A percentile compares a stretch with the other conserved stretches of the same genome.
These are phyloP conservation scores for Bigelowiella natans DNA, from an alignment of 78 protist genomes.

Conservation along the genomic window DNA sequence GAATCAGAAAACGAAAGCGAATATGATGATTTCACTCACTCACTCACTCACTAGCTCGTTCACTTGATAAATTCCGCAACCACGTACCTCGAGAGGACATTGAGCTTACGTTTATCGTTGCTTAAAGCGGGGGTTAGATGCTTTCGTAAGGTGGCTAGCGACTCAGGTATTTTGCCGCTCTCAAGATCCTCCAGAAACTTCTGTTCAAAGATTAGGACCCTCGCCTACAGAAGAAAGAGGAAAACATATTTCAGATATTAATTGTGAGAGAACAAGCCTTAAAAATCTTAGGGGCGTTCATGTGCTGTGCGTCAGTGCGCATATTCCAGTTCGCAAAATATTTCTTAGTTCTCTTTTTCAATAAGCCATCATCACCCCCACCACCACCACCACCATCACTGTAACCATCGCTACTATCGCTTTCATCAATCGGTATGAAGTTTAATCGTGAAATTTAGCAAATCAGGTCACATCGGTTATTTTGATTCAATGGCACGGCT, in stretches of 20 bases:
- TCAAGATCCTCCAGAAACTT: constrained; percentile 54
- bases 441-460: neutral
- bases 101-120: constrained; percentile 14
- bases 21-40: neutral
- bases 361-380: too few relatives aligned
- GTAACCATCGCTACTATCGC: neutral
- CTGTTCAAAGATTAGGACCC: constrained; percentile 39
- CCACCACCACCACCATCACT: neutral
- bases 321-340: neutral
- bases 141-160: constrained; percentile 38
- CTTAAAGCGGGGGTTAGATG: constrained; percentile 40
- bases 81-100: constrained; percentile 22
- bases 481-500: too few relatives aligned
- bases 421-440: neutral
- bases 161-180: constrained; percentile 10
- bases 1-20: neutral
- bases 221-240: constrained; percentile 15
- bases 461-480: too few relatives aligned
- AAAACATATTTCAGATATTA: neutral
- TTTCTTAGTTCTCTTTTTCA: neutral
- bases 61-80: neutral
- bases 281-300: neutral
- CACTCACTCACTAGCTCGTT: neutral
- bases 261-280: neutral
- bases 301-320: neutral